A percentile compares a stretch with the other conserved stretches of the same genome.
phyloP scores from a whole-genome alignment of 306 rosid species.

The Pyrus communis region DNA sequence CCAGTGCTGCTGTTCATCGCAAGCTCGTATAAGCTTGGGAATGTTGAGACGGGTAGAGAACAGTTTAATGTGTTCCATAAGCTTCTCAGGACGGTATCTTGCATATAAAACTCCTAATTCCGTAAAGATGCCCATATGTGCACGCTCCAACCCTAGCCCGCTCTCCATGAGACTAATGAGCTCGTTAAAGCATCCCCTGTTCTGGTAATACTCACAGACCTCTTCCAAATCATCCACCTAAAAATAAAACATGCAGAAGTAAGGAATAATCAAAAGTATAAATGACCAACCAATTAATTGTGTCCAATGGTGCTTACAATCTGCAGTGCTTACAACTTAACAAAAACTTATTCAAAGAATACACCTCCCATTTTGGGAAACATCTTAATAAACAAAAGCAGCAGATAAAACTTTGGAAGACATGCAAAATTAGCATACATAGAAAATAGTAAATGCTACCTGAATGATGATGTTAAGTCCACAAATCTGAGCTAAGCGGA shows the following conservation, averaged over 20 bases:
- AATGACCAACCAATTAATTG: background rate
- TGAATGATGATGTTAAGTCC: slow-evolving; percentile 92
- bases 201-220: slow-evolving; percentile 94
- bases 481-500: slow-evolving; percentile 97
- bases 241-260: background rate
- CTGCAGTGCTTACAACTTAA: background rate
- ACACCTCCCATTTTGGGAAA: background rate
- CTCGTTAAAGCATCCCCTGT: slow-evolving; percentile 91
- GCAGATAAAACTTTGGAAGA: background rate
- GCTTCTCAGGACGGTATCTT: slow-evolving; percentile 96
- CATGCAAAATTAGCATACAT: background rate
- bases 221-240: slow-evolving; percentile 99
- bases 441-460: slow-evolving; percentile 29
- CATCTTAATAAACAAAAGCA: background rate
- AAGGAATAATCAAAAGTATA: background rate
- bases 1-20: slow-evolving; percentile 99
- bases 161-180: slow-evolving; percentile 96
- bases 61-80: slow-evolving; percentile 95
- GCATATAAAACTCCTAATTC: slow-evolving; percentile 97
- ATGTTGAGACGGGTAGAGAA: slow-evolving; percentile 90
- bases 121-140: slow-evolving; percentile 98
- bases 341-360: background rate
- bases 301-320: background rate
- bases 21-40: slow-evolving; percentile 93
- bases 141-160: slow-evolving; percentile 96